Conservation (phyloP, 2,329 filamentous ascomycete species). For the Aureobasidium sp. region DNA sequence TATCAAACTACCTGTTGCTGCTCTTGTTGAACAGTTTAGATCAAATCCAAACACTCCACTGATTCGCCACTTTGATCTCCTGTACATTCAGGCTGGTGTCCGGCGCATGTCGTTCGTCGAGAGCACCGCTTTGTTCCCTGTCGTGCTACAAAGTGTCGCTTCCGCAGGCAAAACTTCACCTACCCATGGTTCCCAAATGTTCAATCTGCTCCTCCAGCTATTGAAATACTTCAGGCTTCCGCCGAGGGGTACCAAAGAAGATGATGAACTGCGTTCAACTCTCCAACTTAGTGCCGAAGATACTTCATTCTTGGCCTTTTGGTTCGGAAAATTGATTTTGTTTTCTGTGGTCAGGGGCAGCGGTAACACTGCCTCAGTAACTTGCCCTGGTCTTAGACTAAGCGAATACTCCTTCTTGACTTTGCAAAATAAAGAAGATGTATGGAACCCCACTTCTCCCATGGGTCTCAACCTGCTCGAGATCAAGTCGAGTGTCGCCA, state of each 20-base stretch:
- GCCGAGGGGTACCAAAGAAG: constrained; percentile 69
- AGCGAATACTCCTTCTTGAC: constrained; percentile 65
- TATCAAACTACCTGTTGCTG: constrained; percentile 76
- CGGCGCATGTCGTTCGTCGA: constrained; percentile 54
- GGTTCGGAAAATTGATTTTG: constrained; percentile 72
- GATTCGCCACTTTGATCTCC: constrained; percentile 79
- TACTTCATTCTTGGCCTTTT: constrained; percentile 63
- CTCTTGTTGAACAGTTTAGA: constrained; percentile 84
- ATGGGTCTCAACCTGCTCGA: constrained; percentile 61
- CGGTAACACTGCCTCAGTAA: constrained; percentile 28
- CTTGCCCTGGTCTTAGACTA: constrained; percentile 55
- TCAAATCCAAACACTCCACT: constrained; percentile 59
- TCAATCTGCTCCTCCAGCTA: constrained; percentile 75
- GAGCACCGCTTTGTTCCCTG: constrained; percentile 65
- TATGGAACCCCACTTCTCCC: constrained; percentile 55
- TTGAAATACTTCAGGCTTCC: constrained; percentile 67
- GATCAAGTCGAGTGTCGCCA: constrained; percentile 61
- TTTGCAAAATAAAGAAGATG: constrained; percentile 58
- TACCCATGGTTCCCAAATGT: constrained; percentile 54
- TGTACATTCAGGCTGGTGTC: constrained; percentile 82
- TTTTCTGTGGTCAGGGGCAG: constrained; percentile 41
- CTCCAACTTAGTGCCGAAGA: constrained; percentile 66
- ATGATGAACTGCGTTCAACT: constrained; percentile 57
- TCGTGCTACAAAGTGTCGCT: constrained; percentile 60
- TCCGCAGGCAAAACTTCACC: constrained; percentile 40